Base-by-base conservation (phyloP, 495 filamentous ascomycete genomes). In the Aspergillus conjunctus region DNA sequence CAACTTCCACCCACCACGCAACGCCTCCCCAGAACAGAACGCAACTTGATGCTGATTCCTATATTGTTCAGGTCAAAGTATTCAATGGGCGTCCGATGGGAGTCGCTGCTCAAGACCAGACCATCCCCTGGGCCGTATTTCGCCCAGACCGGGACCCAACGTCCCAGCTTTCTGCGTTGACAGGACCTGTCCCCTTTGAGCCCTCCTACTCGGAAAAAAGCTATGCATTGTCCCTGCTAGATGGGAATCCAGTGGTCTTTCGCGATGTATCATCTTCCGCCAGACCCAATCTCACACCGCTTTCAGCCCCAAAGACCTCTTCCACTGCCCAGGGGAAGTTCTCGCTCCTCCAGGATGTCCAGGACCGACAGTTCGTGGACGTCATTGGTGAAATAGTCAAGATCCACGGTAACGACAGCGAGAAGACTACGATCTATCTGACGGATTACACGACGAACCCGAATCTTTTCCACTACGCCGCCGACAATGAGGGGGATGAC, bases 381-480 rank as follows among this genome's bases (percentile, higher is more conserved):
- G 62, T 96, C 7, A 71, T 92, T 17, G 91, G 85, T n/a, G 82
- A 93, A 68, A 85, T 97, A 4, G 79, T 91, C 46, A 90, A 85
- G 62, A 79, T 85, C 0, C 87, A 84, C 49, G 80, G 74, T 34
- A 74, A 71, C 50, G 69, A 73, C 32, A 72, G 69, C 30, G 77
- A 78, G 17, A 82, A 71, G 55, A 69, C 82, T 18, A 84, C 88
- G 1, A 45, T 98, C 0, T 92, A 93, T 71, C 69, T 97, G 17
- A 92, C 91, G 0, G 94, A 98, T 70, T 98, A 96, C 72, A 96
- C 93, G 9, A 68, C 80, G 22, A 89, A 95, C 60, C 64, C 72
- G 0, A 57, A 65, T 32, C 83, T 98, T 20, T 84, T 79, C 46
- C 72, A 86, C 33, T 85, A 87, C 51, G 77, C 74, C 20, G 81